Base-by-base conservation (phyloP, 2,329 filamentous ascomycete genomes). In the Corinectria fuckeliana region DNA sequence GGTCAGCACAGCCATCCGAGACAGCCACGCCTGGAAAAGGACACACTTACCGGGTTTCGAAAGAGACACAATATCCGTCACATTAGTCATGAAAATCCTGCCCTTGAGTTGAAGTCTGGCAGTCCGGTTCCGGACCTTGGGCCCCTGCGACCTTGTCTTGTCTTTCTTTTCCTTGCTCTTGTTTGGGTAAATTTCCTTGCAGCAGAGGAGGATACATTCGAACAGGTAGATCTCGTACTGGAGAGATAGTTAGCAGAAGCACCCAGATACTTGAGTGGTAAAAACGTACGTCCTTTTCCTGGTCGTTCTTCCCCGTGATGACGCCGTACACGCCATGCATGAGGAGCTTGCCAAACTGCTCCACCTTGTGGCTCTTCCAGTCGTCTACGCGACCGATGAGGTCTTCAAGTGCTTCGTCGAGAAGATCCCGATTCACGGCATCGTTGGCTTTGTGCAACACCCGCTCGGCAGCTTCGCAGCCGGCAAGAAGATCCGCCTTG, bases 211-310 rank as follows among this genome's bases (percentile, higher is more conserved):
- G 58, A 99, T 99, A 73, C 88, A 91, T 75, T 98, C 92, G 75
- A 99, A 99, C 26, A 99, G 88, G 77, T 96, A 99, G 62, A 99
- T 96, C 76, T 96, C 94, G 75, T 98, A 99, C 91, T 97, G 68
- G 36, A 25, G 25, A 13, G 21, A n/a, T 14, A 7, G 63, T 72
- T 41, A 72, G 67, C 26, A 21, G 47, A 11, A 3, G 4, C 16
- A 10, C 32, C 6, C 14, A 3, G 30, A 80, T 85, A 34, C 14
- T 16, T 32, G 6, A 10, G 3, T 1, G 20, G 7, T n/a, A 6
- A 20, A 34, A n/a, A 63, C 69, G 74, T 78, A 94, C 91, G 76
- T 97, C 93, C 83, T 94, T 91, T 79, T 97, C 93, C 69, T 92
- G 89, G 61, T 97, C 94, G 71, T 89, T 96, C 77, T 91, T 91